Percentiles rank a stretch among this genome's conserved stretches.
Conservation (phyloP, 2,329 filamentous ascomycete genomes). For the Helotiales sp. region DNA sequence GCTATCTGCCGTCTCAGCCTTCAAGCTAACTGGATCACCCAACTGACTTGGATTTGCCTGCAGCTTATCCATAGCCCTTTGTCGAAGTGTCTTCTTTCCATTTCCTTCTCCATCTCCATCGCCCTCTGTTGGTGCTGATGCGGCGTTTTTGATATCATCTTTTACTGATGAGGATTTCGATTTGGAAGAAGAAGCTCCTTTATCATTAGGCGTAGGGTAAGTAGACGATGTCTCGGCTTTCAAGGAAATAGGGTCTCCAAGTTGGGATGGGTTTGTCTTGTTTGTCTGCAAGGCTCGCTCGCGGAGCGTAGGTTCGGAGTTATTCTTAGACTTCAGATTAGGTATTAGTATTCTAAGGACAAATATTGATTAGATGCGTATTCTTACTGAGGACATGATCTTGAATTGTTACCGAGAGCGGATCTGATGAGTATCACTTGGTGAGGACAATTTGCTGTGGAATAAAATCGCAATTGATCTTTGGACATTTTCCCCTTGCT, state of each 20-base stretch:
- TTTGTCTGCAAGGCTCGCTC: slow-evolving; percentile 29
- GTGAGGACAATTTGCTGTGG: not conserved
- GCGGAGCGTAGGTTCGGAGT: slow-evolving; percentile 18
- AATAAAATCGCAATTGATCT: not conserved
- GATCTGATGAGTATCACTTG: not conserved
- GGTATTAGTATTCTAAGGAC: not conserved
- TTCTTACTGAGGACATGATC: slow-evolving; percentile 4
- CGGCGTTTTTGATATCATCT: slow-evolving; percentile 14
- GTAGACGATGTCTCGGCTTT: slow-evolving; percentile 29
- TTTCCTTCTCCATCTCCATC: not conserved
- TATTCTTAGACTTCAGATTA: slow-evolving; percentile 12
- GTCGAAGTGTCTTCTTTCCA: slow-evolving; percentile 27
- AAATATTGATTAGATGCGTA: not conserved
- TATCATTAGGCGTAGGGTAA: slow-evolving; percentile 20
- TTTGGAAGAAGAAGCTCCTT: slow-evolving; percentile 5
- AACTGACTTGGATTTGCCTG: slow-evolving; percentile 32
- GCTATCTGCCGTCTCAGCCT: slow-evolving; percentile 32
- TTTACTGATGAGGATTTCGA: not conserved
- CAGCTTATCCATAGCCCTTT: slow-evolving; percentile 28
- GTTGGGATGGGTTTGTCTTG: slow-evolving; percentile 32
- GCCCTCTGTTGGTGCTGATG: slow-evolving; percentile 25
- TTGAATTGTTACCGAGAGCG: not conserved
- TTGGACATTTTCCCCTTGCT: too few relatives aligned
- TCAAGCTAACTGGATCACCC: slow-evolving; percentile 34
- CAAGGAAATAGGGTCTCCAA: slow-evolving; percentile 33